A percentile compares a stretch with the other conserved stretches of the same genome.
Evolutionary conservation across 345 rosid genomes (phyloP).

Genomic region (Pelargonium nanum): DNA sequence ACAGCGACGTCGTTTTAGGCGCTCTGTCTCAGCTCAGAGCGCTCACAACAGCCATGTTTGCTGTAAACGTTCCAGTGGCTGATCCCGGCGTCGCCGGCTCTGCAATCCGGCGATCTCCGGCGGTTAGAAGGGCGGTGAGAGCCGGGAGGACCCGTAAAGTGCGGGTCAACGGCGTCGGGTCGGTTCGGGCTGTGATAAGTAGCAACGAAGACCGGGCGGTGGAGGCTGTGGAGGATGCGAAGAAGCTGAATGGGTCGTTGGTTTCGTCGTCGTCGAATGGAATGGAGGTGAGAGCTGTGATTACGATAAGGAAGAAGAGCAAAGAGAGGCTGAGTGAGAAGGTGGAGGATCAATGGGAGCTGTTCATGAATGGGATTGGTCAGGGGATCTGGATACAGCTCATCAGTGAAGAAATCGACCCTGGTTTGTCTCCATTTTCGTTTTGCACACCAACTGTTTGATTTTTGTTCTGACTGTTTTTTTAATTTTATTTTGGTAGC

Average conservation of each 20-base stretch:
- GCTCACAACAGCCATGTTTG: conserved; percentile 17
- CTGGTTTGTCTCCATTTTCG: conserved; percentile 27
- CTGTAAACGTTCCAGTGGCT: conserved; percentile 20
- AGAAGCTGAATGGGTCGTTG: conserved; percentile 17
- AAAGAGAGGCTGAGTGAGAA: conserved; percentile 63
- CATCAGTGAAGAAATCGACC: conserved; percentile 70
- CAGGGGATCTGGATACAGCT: conserved; percentile 75
- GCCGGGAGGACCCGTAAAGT: conserved; percentile 8
- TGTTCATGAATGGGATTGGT: conserved; percentile 62
- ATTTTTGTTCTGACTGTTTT: not conserved
- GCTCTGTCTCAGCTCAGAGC: not conserved
- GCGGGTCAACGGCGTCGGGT: conserved; percentile 9
- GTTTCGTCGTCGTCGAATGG: conserved; percentile 16
- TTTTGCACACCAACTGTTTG: not conserved
- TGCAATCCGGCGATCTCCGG: conserved; percentile 22
- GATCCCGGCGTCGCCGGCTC: conserved; percentile 32
- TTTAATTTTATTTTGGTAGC: too few relatives aligned
- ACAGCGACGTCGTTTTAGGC: not conserved
- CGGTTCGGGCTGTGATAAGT: conserved; percentile 47
- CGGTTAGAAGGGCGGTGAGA: conserved; percentile 7
- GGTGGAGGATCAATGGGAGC: conserved; percentile 60
- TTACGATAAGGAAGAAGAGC: conserved; percentile 69
- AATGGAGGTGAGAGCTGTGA: conserved; percentile 48
- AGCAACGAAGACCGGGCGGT: conserved; percentile 44
- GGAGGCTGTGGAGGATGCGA: conserved; percentile 23